Conservation (phyloP, 768 basidiomycete genomes). For the Boletus subparvulus region DNA sequence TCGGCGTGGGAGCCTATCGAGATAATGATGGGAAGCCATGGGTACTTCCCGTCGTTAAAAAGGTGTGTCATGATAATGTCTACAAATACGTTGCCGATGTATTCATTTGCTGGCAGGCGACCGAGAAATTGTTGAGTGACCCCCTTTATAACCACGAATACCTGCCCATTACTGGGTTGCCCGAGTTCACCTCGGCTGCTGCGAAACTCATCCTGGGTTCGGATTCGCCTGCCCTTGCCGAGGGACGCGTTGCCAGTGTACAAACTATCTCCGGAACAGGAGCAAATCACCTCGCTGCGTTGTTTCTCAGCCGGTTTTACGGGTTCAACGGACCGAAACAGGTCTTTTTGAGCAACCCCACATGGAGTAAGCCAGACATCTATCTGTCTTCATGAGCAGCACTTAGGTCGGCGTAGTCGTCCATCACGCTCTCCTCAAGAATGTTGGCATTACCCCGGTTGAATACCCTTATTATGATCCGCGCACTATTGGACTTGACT, state of each 20-base stretch:
- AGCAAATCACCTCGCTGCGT: slow-evolving; percentile 88
- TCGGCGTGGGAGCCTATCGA: slow-evolving; percentile 92
- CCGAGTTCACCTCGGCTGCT: slow-evolving; percentile 78
- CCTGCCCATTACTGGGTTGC: slow-evolving; percentile 85
- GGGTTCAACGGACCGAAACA: slow-evolving; percentile 60
- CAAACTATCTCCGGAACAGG: slow-evolving; percentile 97
- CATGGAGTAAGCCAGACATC: slow-evolving; percentile 71
- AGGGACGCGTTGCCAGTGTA: slow-evolving; percentile 71
- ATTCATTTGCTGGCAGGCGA: slow-evolving; percentile 63
- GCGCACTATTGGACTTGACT: slow-evolving; percentile 84
- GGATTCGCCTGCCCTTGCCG: slow-evolving; percentile 67
- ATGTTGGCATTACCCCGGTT: slow-evolving; percentile 83
- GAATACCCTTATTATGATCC: slow-evolving; percentile 95
- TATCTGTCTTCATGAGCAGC: neutral
- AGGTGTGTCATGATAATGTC: slow-evolving; percentile 46
- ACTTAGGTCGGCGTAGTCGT: slow-evolving; percentile 50
- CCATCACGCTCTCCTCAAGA: slow-evolving; percentile 88
- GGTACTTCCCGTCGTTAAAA: slow-evolving; percentile 89
- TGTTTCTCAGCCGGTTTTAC: slow-evolving; percentile 85
- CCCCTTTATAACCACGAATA: slow-evolving; percentile 87
- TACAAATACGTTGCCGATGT: neutral
- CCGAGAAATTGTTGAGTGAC: slow-evolving; percentile 64
- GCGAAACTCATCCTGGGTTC: slow-evolving; percentile 78
- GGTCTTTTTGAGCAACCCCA: slow-evolving; percentile 87
- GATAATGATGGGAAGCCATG: slow-evolving; percentile 87